Conservation (phyloP, 2,329 filamentous ascomycete species). For the Daldinia sp. region DNA sequence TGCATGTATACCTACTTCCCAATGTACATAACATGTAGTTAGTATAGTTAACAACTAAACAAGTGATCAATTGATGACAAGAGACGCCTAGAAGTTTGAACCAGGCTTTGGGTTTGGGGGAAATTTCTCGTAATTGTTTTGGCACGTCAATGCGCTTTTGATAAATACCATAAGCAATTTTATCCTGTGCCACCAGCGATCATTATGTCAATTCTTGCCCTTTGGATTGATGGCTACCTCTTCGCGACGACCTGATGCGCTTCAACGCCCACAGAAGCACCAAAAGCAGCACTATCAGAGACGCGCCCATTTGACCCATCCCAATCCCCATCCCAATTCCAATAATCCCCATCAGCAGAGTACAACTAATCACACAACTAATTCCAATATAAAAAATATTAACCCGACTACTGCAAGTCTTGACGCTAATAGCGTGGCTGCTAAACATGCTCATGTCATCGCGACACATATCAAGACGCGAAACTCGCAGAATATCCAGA, state of each 20-base stretch:
- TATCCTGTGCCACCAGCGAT: constrained; percentile 19
- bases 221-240: constrained; percentile 40
- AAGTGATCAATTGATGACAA: constrained; percentile 34
- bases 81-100: constrained; percentile 9
- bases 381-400: constrained; percentile 14
- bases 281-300: constrained; percentile 34
- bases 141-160: constrained; percentile 28
- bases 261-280: constrained; percentile 37
- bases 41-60: neutral
- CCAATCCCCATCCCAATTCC: neutral
- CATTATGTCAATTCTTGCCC: constrained; percentile 21
- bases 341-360: constrained; percentile 6
- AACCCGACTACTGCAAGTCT: constrained; percentile 17
- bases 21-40: too few relatives aligned
- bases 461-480: constrained; percentile 38
- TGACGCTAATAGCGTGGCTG: constrained; percentile 28
- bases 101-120: constrained; percentile 3
- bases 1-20: too few relatives aligned
- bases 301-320: constrained; percentile 27
- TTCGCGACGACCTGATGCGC: constrained; percentile 43
- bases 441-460: constrained; percentile 37
- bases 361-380: constrained; percentile 1
- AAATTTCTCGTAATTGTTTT: constrained; percentile 5
- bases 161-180: constrained; percentile 21
- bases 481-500: constrained; percentile 44